Conservation (phyloP, 768 basidiomycete species). For the Russula lepida region DNA sequence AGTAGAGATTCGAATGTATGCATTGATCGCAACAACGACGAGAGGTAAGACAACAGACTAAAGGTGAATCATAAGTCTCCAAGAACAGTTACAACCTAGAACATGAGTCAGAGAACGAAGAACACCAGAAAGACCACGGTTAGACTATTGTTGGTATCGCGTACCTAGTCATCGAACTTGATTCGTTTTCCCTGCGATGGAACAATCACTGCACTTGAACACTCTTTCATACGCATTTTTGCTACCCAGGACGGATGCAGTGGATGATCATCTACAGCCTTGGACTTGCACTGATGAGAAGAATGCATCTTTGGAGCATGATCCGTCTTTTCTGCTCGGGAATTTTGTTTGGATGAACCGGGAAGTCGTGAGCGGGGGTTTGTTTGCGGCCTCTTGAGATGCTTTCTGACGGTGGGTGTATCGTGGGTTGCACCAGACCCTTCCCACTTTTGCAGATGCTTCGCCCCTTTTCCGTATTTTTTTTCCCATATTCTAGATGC, state of each 20-base stretch:
- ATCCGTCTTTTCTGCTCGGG: neutral
- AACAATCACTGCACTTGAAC: conserved; percentile 49
- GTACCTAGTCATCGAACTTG: conserved; percentile 34
- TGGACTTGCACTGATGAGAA: conserved; percentile 11
- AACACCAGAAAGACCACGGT: neutral
- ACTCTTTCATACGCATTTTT: conserved; percentile 72
- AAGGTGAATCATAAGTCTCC: neutral
- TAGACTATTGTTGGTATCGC: neutral
- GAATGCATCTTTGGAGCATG: neutral
- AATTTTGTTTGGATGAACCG: neutral
- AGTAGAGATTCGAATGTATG: neutral
- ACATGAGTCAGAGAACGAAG: neutral
- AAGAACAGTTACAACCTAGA: neutral
- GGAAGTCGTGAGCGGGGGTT: neutral
- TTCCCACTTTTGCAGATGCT: conserved; percentile 69
- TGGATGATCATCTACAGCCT: conserved; percentile 30
- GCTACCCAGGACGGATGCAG: conserved; percentile 98
- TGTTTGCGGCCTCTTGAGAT: neutral
- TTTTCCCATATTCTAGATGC: conserved; percentile 88
- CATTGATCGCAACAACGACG: neutral
- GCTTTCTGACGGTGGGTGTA: neutral
- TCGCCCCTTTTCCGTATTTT: conserved; percentile 85
- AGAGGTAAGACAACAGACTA: neutral
- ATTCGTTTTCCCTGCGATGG: conserved; percentile 84
- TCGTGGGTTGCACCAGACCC: conserved; percentile 1